Conservation (phyloP, 108 stramenopile species). For the Mayamaea pseudoterrestris region DNA sequence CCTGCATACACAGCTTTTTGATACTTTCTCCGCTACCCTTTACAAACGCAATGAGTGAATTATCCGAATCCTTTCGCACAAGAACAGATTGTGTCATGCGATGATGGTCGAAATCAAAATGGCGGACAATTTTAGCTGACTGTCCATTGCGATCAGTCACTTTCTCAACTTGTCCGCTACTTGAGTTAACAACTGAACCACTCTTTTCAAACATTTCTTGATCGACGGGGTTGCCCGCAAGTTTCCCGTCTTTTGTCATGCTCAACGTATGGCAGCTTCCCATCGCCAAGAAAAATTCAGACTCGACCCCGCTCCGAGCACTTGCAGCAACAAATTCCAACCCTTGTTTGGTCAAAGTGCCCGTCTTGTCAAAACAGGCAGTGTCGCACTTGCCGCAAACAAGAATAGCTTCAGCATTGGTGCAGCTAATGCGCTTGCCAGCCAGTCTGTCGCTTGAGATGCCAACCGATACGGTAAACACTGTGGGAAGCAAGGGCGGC, state of each 20-base stretch:
- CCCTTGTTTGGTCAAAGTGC: slow-evolving; percentile 61
- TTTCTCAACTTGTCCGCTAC: too few relatives aligned
- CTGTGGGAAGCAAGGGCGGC: slow-evolving; percentile 53
- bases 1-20: slow-evolving; percentile 21
- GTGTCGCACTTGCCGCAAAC: slow-evolving; percentile 61
- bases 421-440: slow-evolving; percentile 42
- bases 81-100: slow-evolving; percentile 56
- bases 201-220: too few relatives aligned
- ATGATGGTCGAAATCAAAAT: slow-evolving; percentile 52
- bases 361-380: slow-evolving; percentile 80
- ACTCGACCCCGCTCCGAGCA: too few relatives aligned
- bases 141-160: too few relatives aligned
- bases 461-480: slow-evolving; percentile 52
- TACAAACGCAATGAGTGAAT: slow-evolving; percentile 21
- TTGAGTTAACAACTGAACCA: too few relatives aligned
- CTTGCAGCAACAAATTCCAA: slow-evolving; percentile 13
- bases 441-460: slow-evolving; percentile 41
- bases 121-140: slow-evolving; percentile 25
- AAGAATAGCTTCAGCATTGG: slow-evolving; percentile 53
- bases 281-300: too few relatives aligned
- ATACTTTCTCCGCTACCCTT: slow-evolving; percentile 48
- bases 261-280: slow-evolving; percentile 41
- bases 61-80: slow-evolving; percentile 15
- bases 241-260: slow-evolving; percentile 11
- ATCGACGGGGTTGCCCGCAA: slow-evolving; percentile 51